Evolutionary conservation across 768 basidiomycete species (phyloP).

Genomic region (Panaeolus cyanescens): DNA sequence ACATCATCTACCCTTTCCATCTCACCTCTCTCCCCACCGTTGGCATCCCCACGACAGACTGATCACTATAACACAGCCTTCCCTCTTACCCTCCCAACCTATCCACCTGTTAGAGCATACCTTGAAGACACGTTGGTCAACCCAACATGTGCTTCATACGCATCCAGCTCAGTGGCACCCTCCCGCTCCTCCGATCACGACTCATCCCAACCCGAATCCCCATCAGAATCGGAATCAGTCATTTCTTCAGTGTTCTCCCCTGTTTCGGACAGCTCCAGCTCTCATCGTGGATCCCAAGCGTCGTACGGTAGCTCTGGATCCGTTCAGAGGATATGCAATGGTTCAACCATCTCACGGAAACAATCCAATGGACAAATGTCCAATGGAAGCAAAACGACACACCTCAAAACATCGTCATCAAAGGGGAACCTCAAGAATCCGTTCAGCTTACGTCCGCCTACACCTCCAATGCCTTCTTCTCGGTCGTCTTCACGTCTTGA

Average conservation of each 20-base stretch:
- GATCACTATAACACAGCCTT: constrained; percentile 22
- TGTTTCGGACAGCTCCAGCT: constrained; percentile 25
- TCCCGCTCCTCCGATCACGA: constrained; percentile 25
- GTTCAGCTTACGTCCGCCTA: neutral
- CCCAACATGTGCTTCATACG: constrained; percentile 1
- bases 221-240: constrained; percentile 25
- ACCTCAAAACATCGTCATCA: neutral
- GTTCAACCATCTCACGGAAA: neutral
- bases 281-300: constrained; percentile 6
- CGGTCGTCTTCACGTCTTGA: neutral
- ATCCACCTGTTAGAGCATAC: constrained; percentile 3
- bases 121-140: constrained; percentile 1
- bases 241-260: constrained; percentile 30
- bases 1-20: constrained; percentile 5
- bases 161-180: constrained; percentile 16
- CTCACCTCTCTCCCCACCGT: constrained; percentile 5
- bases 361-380: neutral
- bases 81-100: constrained; percentile 33
- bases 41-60: constrained; percentile 16
- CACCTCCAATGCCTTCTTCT: neutral
- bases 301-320: neutral
- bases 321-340: neutral
- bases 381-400: neutral
- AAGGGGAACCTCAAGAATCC: neutral
- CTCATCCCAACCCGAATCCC: constrained; percentile 24